phyloP scores from a whole-genome alignment of 2,329 filamentous ascomycete genomes.

The Aspergillus awamori region DNA sequence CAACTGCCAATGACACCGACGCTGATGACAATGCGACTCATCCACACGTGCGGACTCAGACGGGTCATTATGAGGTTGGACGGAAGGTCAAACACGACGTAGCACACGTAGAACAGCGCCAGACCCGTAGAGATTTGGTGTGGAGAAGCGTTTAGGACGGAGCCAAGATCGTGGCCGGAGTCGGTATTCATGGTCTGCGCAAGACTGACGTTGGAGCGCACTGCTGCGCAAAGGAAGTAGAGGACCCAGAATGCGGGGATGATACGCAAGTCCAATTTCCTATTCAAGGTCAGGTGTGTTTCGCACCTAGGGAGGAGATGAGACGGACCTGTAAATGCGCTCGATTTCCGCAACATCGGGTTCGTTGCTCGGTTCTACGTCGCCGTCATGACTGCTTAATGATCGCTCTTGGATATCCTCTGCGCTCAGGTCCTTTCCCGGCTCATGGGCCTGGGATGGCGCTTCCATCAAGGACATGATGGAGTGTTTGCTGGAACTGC shows the following conservation, averaged over 20 bases:
- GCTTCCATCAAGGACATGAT: conserved; percentile 11
- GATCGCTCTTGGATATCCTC: conserved; percentile 11
- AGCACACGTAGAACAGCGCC: conserved; percentile 88
- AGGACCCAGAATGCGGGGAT: conserved; percentile 81
- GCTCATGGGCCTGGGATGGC: conserved; percentile 1
- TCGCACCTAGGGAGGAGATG: background rate
- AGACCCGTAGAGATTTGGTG: conserved; percentile 82
- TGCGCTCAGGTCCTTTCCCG: conserved; percentile 8
- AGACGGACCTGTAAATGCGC: conserved; percentile 40
- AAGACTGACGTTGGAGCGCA: conserved; percentile 87
- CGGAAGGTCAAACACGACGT: conserved; percentile 85
- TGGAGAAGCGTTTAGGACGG: conserved; percentile 67
- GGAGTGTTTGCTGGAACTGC: background rate
- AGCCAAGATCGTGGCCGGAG: conserved; percentile 72
- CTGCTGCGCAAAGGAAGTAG: conserved; percentile 90
- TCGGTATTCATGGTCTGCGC: conserved; percentile 89
- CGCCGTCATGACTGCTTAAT: conserved; percentile 19
- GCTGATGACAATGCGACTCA: conserved; percentile 86
- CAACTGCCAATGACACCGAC: conserved; percentile 83
- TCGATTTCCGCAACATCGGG: conserved; percentile 39
- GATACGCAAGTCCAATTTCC: conserved; percentile 62
- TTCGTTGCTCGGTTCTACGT: conserved; percentile 28
- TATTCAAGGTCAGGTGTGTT: conserved; percentile 22
- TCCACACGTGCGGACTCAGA: conserved; percentile 84
- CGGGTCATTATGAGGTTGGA: conserved; percentile 88